Base-by-base conservation (phyloP, 1,139 yeast species). In the Pneumocystis oryctolagi region DNA sequence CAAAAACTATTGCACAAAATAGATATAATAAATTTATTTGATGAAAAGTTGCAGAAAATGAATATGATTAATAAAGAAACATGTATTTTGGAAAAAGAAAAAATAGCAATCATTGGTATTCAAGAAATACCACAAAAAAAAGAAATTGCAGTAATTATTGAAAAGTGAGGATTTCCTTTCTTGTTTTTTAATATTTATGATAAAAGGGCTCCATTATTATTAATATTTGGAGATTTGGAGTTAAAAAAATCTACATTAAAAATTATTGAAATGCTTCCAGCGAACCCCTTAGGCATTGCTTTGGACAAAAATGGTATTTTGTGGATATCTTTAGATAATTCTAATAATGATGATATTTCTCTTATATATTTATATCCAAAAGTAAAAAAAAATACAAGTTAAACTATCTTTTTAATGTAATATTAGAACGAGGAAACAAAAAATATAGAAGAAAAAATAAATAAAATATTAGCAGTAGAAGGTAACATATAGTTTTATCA, bases 1-100 rank as follows among this genome's bases (percentile, higher is more conserved):
- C 79, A 78, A 37, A 73, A 79, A 66, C 73, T 81, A 60, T 67
- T 84, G 6, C 76, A 78, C 53, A 78, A 79, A 65, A 74, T 84
- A 59, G 78, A 81, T 58, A 75, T 87, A 57, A 75, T 80, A 60
- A 76, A 77, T 1, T 12, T 47, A 3, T 25, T 47, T 18, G 3
- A 47, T 47, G 31, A 47, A 12, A 47, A 47, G 25, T 1, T 37
- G 16, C 6, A 37, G 18, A 14, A 2, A 8, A 16, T 37, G 18
- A 14, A 37, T 16, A 37, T 2, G 16, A 37, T 16, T 37, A 16
- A 25, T 47, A 3, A 4, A 12, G 4, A 25, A 5, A 47, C 5
- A 47, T 25, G 5, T 47, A 12, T 47, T 47, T 47, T 47, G 30
- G 55, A 47, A 12, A 25, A 47, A 25, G 30, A 47, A 47, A 47